Evolutionary conservation across 352 stramenopile genomes (phyloP), one percentile per base, ranked within the genome.

Genomic region (Pythium phragmiticola): DNA sequence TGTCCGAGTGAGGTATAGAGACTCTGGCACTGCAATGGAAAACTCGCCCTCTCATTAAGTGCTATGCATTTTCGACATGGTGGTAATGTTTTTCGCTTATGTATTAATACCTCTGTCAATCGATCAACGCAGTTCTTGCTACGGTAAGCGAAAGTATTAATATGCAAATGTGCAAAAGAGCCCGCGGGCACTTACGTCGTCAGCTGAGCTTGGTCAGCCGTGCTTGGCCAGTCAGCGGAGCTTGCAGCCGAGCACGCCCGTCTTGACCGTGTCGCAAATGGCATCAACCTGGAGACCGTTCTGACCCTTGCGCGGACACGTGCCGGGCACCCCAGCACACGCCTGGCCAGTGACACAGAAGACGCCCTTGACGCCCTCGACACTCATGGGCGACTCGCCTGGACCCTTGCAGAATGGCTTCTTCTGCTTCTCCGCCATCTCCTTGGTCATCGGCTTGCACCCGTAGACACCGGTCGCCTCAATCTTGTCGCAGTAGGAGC

Each of bases 1-100:
- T 88, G 37, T 72, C 41, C 41, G 30, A 67, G 11, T 57, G 78
- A 30, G 0, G 26, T 30, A 5, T 30, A 3, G 26, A 30, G 3
- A 30, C 26, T 3, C 26, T 30, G 26, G 26, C 4, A 30, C 26
- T 30, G 26, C 26, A 30, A 30, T 5, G 26, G 26, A 5, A 30
- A 5, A 30, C 26, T 30, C 26, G 26, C 26, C 26, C 26, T 30
- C 26, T 30, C 26, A 30, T 30, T 30, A 30, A 30, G 26, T 30
- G 26, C 26, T 30, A 51, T 36, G 45, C 45, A 51, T 48, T 59
- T 42, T 42, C 11, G 14, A 42, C 37, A 42, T 42, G 37, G 0
- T 42, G 37, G 14, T 30, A 5, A 3, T 30, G 26, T 30, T 30
- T 30, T 30, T 30, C 26, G 26, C 26, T 30, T 30, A 30, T 30